These are phyloP conservation scores for Penicillium salamii DNA, from an alignment of 495 filamentous ascomycete species.

Conservation along the genomic window DNA sequence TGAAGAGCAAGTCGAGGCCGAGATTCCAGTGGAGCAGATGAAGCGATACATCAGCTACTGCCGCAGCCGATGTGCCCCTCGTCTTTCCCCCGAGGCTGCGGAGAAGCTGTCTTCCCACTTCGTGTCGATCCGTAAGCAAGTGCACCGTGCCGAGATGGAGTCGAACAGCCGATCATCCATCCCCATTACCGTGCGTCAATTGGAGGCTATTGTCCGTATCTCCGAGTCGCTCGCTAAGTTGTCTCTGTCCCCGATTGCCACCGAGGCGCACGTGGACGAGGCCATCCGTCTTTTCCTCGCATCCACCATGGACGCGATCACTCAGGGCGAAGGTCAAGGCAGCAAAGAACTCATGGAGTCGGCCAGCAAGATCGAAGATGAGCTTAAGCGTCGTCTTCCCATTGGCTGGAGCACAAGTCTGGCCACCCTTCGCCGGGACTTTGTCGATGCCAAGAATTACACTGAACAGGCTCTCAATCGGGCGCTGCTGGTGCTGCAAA, in stretches of 20 bases:
- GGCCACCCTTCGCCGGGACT: constrained; percentile 80
- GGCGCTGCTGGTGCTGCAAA: constrained; percentile 79
- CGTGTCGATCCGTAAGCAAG: constrained; percentile 90
- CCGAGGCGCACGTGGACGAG: constrained; percentile 92
- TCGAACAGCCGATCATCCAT: constrained; percentile 87
- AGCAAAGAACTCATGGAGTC: constrained; percentile 89
- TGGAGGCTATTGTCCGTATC: constrained; percentile 96
- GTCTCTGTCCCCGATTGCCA: constrained; percentile 77
- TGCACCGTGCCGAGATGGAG: constrained; percentile 84
- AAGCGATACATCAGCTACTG: constrained; percentile 98
- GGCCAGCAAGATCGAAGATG: constrained; percentile 82
- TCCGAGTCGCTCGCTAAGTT: constrained; percentile 95
- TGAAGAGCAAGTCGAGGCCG: constrained; percentile 79
- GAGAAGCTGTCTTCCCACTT: constrained; percentile 98
- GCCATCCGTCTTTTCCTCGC: constrained; percentile 97
- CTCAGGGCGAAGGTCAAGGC: constrained; percentile 77
- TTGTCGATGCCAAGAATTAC: constrained; percentile 85
- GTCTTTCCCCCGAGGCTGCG: constrained; percentile 85
- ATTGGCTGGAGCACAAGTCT: constrained; percentile 94
- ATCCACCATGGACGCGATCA: constrained; percentile 96
- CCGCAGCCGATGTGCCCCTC: constrained; percentile 89
- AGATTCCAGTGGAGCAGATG: constrained; percentile 94
- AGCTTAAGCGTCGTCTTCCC: constrained; percentile 81
- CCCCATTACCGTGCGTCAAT: constrained; percentile 95
- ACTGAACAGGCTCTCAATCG: constrained; percentile 80